phyloP scores from a whole-genome alignment of 169 alveolate genomes.

The Plasmodium falciparum region DNA sequence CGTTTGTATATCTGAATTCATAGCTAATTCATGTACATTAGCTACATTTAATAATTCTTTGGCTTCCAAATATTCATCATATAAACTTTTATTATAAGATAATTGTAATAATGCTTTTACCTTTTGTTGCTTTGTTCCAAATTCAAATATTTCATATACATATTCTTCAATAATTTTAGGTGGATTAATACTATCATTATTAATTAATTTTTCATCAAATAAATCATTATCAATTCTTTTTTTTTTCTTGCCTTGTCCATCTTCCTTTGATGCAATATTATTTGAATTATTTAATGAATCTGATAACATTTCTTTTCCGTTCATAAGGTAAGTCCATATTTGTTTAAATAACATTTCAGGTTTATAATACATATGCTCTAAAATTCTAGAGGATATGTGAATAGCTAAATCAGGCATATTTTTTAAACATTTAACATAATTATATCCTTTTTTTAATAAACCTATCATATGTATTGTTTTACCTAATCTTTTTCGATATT shows the following conservation, averaged over 20 bases:
- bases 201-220: neutral
- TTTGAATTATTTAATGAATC: neutral
- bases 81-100: constrained; percentile 91
- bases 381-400: constrained; percentile 76
- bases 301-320: constrained; percentile 11
- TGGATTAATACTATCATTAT: neutral
- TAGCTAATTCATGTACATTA: constrained; percentile 91
- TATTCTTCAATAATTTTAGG: constrained; percentile 78
- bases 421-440: constrained; percentile 79
- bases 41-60: constrained; percentile 89
- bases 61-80: constrained; percentile 92
- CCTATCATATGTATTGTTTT: constrained; percentile 85
- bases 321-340: constrained; percentile 39
- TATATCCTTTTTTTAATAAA: constrained; percentile 81
- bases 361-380: constrained; percentile 90
- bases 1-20: constrained; percentile 91
- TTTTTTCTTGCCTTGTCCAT: neutral
- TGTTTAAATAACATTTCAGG: constrained; percentile 78
- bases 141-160: constrained; percentile 84
- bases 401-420: constrained; percentile 81
- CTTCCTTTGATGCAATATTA: neutral
- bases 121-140: constrained; percentile 88
- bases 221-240: neutral
- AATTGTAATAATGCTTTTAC: constrained; percentile 90
- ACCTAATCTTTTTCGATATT: constrained; percentile 86